Percentiles rank a stretch among this genome's conserved stretches.
These are phyloP conservation scores for Chrysanthemum lavandulifolium DNA, from an alignment of 129 eudicot genomes.

Conservation along the genomic window DNA sequence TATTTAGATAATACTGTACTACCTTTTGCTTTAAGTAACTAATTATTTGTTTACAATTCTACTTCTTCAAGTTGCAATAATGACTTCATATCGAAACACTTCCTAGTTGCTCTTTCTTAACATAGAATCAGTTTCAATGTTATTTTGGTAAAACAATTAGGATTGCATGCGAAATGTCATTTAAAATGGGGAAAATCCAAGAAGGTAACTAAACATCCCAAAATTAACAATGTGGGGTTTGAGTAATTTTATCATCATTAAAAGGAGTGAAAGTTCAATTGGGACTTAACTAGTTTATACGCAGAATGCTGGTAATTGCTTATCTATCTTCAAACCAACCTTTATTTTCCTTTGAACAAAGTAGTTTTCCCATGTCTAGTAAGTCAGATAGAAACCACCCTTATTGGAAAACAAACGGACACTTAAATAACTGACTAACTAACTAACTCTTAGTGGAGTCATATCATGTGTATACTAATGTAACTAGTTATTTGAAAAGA, in stretches of 20 bases:
- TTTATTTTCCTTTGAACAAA: background rate
- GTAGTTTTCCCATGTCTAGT: background rate
- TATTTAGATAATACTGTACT: slow-evolving; percentile 4
- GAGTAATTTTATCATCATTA: background rate
- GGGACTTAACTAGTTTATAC: no score
- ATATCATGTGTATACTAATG: background rate
- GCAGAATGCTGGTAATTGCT: no score
- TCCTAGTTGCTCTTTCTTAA: slow-evolving; percentile 7
- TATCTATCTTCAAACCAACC: no score
- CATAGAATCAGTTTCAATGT: background rate
- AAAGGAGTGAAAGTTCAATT: background rate
- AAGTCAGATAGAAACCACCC: no score
- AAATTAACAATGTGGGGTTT: background rate
- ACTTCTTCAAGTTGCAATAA: slow-evolving; percentile 15
- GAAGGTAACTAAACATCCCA: no score
- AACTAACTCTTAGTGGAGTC: no score
- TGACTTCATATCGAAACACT: slow-evolving; percentile 7
- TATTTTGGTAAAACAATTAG: slow-evolving; percentile 1
- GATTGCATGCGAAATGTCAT: slow-evolving; percentile 3
- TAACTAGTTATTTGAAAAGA: background rate
- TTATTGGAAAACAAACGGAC: no score
- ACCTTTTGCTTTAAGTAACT: background rate
- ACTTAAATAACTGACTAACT: no score
- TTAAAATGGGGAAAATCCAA: background rate
- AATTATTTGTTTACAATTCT: background rate